phyloP scores from a whole-genome alignment of 805 yeast species.

The Lachancea thermotolerans region DNA sequence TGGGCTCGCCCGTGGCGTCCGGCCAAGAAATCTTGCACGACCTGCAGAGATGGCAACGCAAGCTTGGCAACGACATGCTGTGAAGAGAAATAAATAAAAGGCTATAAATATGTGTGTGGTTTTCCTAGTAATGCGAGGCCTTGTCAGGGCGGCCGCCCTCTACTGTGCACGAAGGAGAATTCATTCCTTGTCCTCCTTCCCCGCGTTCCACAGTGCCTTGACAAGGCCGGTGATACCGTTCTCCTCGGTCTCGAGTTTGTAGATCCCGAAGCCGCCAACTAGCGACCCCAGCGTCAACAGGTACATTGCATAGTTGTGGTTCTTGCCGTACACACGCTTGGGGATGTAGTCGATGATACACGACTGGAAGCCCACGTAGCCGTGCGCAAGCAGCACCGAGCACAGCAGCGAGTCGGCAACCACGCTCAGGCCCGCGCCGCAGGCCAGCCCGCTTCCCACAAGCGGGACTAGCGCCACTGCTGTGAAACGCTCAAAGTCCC shows the following conservation, averaged over 20 bases:
- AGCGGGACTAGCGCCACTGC: constrained; percentile 73
- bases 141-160: not conserved
- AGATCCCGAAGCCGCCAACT: constrained; percentile 70
- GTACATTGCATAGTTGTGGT: constrained; percentile 63
- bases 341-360: constrained; percentile 95
- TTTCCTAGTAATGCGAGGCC: not conserved
- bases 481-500: constrained; percentile 80
- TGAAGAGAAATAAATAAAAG: constrained; percentile 5
- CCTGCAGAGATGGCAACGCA: constrained; percentile 16
- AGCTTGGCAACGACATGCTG: constrained; percentile 12
- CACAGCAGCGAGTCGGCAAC: constrained; percentile 67
- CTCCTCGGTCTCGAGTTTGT: constrained; percentile 70
- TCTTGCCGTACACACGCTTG: constrained; percentile 69
- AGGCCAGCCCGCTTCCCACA: constrained; percentile 63
- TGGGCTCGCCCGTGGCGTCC: constrained; percentile 4
- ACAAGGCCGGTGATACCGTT: constrained; percentile 71
- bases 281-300: constrained; percentile 67
- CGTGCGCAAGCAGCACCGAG: constrained; percentile 62
- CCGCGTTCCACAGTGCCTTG: constrained; percentile 48
- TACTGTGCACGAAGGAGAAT: too few species aligned
- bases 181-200: constrained; percentile 11
- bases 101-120: not conserved
- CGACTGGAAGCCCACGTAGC: constrained; percentile 79
- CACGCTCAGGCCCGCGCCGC: constrained; percentile 60
- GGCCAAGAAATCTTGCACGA: constrained; percentile 7